Evolutionary conservation across 2,329 filamentous ascomycete genomes (phyloP), one percentile per base, ranked within the genome.

Genomic region (Teratosphaeria nubilosa): DNA sequence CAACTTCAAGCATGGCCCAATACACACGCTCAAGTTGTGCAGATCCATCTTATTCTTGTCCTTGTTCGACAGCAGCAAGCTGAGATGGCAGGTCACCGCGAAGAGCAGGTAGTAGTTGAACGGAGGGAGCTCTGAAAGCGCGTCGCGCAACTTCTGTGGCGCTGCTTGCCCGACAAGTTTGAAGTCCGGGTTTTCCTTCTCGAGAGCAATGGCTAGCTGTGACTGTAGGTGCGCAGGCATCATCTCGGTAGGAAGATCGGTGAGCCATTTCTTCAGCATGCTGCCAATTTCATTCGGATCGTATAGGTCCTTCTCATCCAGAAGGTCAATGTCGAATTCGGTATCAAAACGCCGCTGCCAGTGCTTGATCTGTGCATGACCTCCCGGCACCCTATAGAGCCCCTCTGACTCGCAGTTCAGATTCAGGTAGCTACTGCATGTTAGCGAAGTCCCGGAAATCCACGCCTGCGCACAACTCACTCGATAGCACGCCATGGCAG

Each of bases 41-140:
- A 92, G 96, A 70, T 95, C 90, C 92, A 97, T 97, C 77, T 95
- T 96, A 81, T 96, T 97, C 78, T 92, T 91, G 63, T 95, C 90
- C 25, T 91, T 88, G 72, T 95, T 92, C 1, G 90, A 91, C 65
- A 96, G 85, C 10, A 97, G 81, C 27, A 96, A 82, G 67, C 91
- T 96, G 54, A 97, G 85, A 68, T 97, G 92, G 74, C 92, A 96
- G 34, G 92, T 97, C 66, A 96, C 96, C 67, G 92, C 92, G 72
- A 97, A 97, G 5, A 97, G 84, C 14, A 97, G 86, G 70, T 97
- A 96, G 75, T 97, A 97, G 75, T 96, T 95, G 79, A 94, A 96
- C 0, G 92, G 92, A 6, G 92, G 89, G n/a, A 97, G 80, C 66
- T 90, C 91, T 1, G 92, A 96, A 2, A 97, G 83, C 73, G 96